Percentiles rank a stretch among this genome's conserved stretches.
phyloP scores from a whole-genome alignment of 73 alveolate genomes.

The Paramecium pentaurelia region DNA sequence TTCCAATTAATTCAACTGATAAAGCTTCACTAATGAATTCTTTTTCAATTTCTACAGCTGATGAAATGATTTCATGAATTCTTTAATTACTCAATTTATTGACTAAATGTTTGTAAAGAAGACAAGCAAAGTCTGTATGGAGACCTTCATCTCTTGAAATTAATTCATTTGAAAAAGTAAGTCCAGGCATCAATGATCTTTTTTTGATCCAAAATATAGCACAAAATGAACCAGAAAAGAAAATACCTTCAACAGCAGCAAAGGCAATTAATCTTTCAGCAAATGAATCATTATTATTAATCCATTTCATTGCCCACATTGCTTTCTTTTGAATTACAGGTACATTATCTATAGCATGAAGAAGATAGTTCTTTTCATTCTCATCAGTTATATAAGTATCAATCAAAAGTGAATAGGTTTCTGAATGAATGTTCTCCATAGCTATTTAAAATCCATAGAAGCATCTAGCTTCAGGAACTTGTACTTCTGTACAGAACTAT shows the following conservation, averaged over 20 bases:
- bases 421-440: conserved; percentile 97
- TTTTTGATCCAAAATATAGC: conserved; percentile 96
- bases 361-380: conserved; percentile 74
- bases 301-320: conserved; percentile 97
- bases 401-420: conserved; percentile 89
- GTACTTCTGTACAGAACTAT: conserved; percentile 82
- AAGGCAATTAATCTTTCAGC: conserved; percentile 95
- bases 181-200: conserved; percentile 96
- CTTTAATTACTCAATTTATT: conserved; percentile 80
- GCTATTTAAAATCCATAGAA: conserved; percentile 97
- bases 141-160: conserved; percentile 94
- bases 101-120: conserved; percentile 78
- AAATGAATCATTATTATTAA: conserved; percentile 67
- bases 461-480: conserved; percentile 94
- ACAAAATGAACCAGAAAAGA: conserved; percentile 91
- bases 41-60: conserved; percentile 90
- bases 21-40: conserved; percentile 87
- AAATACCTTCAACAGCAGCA: conserved; percentile 96
- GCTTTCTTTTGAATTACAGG: conserved; percentile 91
- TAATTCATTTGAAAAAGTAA: conserved; percentile 93
- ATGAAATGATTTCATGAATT: conserved; percentile 79
- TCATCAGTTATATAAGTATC: conserved; percentile 86
- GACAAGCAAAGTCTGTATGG: conserved; percentile 97
- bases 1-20: conserved; percentile 87
- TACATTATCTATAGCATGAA: conserved; percentile 84